phyloP scores from a whole-genome alignment of 1,284 basidiomycete species.

The Trichosporon sp. region DNA sequence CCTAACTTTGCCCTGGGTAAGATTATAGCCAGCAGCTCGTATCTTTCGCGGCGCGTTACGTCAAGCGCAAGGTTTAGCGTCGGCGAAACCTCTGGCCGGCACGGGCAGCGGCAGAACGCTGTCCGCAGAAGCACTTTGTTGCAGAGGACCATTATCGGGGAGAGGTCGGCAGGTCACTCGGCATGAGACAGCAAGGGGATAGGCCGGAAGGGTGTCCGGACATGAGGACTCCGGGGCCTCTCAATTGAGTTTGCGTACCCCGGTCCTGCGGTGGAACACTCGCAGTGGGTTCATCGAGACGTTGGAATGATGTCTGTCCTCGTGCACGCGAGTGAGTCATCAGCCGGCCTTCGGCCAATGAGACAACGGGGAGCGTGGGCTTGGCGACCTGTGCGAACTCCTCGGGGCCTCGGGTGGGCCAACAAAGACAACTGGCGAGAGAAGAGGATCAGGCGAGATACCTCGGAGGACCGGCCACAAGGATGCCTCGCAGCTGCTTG shows the following conservation, averaged over 20 bases:
- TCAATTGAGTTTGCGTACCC: neutral
- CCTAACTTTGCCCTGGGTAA: neutral
- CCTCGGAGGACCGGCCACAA: neutral
- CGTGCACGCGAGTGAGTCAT: slow-evolving; percentile 9
- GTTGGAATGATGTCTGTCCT: neutral
- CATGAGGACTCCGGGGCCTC: slow-evolving; percentile 11
- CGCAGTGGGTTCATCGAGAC: neutral
- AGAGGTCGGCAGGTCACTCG: neutral
- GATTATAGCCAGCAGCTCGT: neutral
- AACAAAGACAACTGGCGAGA: neutral
- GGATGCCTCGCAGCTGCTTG: neutral
- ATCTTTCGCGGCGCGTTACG: neutral
- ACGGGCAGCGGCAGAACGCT: neutral
- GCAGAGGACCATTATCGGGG: too few species aligned
- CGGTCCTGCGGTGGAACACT: neutral
- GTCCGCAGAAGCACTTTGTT: too few species aligned
- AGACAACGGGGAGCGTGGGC: neutral
- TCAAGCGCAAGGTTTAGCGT: neutral
- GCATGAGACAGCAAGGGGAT: neutral
- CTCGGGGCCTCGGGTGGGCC: too few species aligned
- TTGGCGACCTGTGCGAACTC: slow-evolving; percentile 2
- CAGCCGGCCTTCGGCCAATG: neutral
- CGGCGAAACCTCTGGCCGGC: neutral
- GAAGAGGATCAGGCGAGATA: neutral
- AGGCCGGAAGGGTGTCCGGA: neutral